phyloP scores from a whole-genome alignment of 2,329 filamentous ascomycete genomes.

The Amauroascus verrucosus region DNA sequence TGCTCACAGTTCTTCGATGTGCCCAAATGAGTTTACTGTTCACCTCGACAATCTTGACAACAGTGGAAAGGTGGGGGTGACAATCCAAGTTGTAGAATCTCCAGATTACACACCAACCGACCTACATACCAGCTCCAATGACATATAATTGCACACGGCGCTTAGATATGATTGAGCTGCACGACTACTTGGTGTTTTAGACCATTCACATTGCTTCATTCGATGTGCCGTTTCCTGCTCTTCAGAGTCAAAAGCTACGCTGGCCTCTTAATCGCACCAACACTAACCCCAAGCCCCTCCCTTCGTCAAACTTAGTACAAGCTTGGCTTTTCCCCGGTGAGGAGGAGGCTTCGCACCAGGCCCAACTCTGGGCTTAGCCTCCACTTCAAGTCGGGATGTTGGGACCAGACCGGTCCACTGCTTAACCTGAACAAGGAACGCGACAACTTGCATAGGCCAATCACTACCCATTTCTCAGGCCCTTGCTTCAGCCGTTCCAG shows the following conservation, averaged over 20 bases:
- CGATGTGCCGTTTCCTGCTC: too few species aligned
- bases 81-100: not conserved
- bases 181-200: too few species aligned
- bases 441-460: not conserved
- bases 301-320: not conserved
- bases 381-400: not conserved
- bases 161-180: too few species aligned
- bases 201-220: too few species aligned
- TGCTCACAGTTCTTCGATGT: too few species aligned
- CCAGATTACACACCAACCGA: too few species aligned
- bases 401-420: constrained; percentile 9
- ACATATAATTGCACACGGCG: too few species aligned
- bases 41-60: not conserved
- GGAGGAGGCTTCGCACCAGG: not conserved
- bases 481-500: constrained; percentile 1
- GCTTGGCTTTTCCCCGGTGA: constrained; percentile 2
- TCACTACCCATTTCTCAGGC: not conserved
- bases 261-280: not conserved
- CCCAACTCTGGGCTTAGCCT: constrained; percentile 1
- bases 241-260: too few species aligned
- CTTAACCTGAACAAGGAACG: constrained; percentile 1
- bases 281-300: not conserved
- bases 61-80: not conserved
- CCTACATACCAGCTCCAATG: too few species aligned
- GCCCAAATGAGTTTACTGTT: not conserved